A percentile compares a stretch with the other conserved stretches of the same genome.
These are phyloP conservation scores for Nemania sp. DNA, from an alignment of 2,329 filamentous ascomycete genomes.

Conservation along the genomic window DNA sequence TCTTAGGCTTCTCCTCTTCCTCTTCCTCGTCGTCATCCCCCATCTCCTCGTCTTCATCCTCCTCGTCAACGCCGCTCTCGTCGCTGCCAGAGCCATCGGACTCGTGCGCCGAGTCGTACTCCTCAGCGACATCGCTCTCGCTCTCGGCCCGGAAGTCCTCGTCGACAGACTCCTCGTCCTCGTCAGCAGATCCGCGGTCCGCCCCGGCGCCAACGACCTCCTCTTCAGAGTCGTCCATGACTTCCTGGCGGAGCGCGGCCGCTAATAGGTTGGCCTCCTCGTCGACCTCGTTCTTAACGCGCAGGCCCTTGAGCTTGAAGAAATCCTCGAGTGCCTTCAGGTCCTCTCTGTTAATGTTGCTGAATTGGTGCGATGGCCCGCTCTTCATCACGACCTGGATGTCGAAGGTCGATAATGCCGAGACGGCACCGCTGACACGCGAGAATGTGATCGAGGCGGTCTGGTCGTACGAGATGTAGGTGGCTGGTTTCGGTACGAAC, in stretches of 20 bases:
- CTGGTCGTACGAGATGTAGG: conserved; percentile 96
- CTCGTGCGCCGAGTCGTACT: conserved; percentile 92
- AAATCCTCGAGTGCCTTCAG: conserved; percentile 96
- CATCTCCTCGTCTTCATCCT: conserved; percentile 54
- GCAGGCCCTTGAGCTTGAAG: conserved; percentile 94
- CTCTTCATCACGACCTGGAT: conserved; percentile 94
- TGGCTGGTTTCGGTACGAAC: conserved; percentile 98
- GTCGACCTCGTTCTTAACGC: conserved; percentile 98
- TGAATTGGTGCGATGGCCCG: conserved; percentile 92
- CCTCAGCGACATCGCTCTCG: conserved; percentile 95
- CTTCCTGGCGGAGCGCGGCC: conserved; percentile 85
- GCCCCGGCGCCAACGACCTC: conserved; percentile 77
- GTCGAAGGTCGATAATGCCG: conserved; percentile 94
- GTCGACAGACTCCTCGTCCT: conserved; percentile 94
- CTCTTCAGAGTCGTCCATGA: conserved; percentile 85
- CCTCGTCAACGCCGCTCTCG: conserved; percentile 70
- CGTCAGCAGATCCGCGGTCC: conserved; percentile 91
- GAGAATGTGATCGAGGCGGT: conserved; percentile 94
- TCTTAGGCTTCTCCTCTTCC: conserved; percentile 58
- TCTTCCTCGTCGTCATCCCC: conserved; percentile 54
- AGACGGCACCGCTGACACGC: conserved; percentile 92
- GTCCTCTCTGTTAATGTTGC: conserved; percentile 99
- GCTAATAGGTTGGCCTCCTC: conserved; percentile 87
- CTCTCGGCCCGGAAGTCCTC: conserved; percentile 95
- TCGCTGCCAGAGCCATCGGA: conserved; percentile 80